Evolutionary conservation across 345 rosid genomes (phyloP), one percentile per base, ranked within the genome.

Genomic region (Euphorbia tirucalli): DNA sequence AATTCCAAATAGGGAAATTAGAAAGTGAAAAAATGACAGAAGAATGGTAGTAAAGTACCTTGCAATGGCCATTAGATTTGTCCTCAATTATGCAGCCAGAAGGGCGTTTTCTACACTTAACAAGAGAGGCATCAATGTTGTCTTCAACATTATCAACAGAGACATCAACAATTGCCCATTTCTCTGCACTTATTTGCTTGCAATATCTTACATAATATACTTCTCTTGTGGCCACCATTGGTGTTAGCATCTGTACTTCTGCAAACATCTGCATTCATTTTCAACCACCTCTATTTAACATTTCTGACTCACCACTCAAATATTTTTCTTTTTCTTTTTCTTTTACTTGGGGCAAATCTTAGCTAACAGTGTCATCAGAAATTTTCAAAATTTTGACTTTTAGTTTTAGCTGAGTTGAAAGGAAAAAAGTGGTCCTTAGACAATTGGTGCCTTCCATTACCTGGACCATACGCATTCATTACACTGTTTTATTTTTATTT

Each of bases 31-130:
- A 58, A 58, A 58, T 10, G 28, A 1, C 14, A 25, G 1, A 8
- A 58, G 2, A 25, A 10, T 13, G 9, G 15, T 25, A 0, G 0
- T n/a, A n/a, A n/a, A 13, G 2, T 78, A 88, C 96, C 89, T 92
- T 92, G 83, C 98, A 92, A 70, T 92, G 99, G 56, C 97, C 96
- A 66, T 90, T 92, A 59, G 97, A 86, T 77, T 89, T 87, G 69
- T 92, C 97, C 66, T 95, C 96, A 2, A 92, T 83, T 71, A 95
- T 92, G 91, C 97, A 92, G 10, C 99, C 99, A 3, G 99, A 95
- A 5, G 99, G 99, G 16, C 96, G 97, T 78, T 89, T 95, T 76
- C 90, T 77, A 81, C 97, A 95, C 75, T 91, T 95, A 7, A 81
- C 83, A 9, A 90, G 79, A 22, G 98, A 92, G 59, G 96, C 94